These are phyloP conservation scores for Mucor saturninus DNA, from an alignment of 371 early-diverging fungal species.

Conservation along the genomic window DNA sequence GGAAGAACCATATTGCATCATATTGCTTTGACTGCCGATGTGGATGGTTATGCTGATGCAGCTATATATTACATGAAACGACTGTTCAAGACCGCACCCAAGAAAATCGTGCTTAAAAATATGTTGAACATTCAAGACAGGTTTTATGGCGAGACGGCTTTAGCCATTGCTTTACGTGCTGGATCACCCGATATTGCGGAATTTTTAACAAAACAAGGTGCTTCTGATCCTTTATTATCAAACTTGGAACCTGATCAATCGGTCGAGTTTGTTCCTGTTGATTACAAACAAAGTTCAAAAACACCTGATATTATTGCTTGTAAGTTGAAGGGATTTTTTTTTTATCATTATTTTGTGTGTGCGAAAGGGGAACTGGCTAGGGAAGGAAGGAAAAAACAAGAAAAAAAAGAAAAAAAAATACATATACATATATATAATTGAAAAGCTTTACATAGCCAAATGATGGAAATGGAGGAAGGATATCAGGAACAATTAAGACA, in stretches of 20 bases:
- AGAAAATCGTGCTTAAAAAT: slow-evolving; percentile 49
- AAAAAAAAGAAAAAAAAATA: not conserved
- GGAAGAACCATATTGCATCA: slow-evolving; percentile 89
- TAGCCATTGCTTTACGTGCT: slow-evolving; percentile 82
- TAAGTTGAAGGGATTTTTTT: slow-evolving; percentile 26
- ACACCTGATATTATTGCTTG: slow-evolving; percentile 47
- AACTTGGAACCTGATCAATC: slow-evolving; percentile 13
- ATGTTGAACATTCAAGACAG: slow-evolving; percentile 78
- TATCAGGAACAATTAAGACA: slow-evolving; percentile 59
- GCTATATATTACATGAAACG: slow-evolving; percentile 83
- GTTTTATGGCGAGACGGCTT: slow-evolving; percentile 82
- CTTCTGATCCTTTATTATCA: slow-evolving; percentile 42
- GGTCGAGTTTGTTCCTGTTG: slow-evolving; percentile 15
- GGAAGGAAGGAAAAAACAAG: no score
- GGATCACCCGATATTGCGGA: slow-evolving; percentile 71
- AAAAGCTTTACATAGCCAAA: slow-evolving; percentile 60
- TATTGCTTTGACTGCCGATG: slow-evolving; percentile 68
- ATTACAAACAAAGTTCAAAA: slow-evolving; percentile 25
- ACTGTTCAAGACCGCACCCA: slow-evolving; percentile 49
- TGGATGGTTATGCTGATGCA: slow-evolving; percentile 65
- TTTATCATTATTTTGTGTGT: not conserved
- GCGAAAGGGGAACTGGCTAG: not conserved
- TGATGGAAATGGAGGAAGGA: slow-evolving; percentile 62
- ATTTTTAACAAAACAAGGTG: slow-evolving; percentile 81
- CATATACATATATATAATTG: not conserved